A percentile compares a stretch with the other conserved stretches of the same genome.
phyloP scores from a whole-genome alignment of 352 stramenopile genomes.

The Phytophthora pistaciae region DNA sequence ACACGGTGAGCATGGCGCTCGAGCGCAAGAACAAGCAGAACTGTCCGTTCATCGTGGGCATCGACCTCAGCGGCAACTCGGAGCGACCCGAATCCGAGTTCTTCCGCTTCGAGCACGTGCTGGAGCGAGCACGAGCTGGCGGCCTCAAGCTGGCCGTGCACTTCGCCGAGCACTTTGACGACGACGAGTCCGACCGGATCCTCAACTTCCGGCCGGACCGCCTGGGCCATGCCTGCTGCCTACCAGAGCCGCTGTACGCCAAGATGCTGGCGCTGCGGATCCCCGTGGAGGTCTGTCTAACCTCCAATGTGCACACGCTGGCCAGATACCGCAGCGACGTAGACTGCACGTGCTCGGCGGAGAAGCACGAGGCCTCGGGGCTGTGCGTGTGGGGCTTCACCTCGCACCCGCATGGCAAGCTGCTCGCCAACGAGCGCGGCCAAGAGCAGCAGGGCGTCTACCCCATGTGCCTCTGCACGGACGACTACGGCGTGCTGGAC shows the following conservation, averaged over 20 bases:
- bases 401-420: slow-evolving; percentile 81
- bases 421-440: slow-evolving; percentile 50
- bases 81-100: slow-evolving; percentile 85
- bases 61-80: slow-evolving; percentile 90
- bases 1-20: slow-evolving; percentile 70
- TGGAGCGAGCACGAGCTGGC: slow-evolving; percentile 72
- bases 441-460: slow-evolving; percentile 48
- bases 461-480: slow-evolving; percentile 93
- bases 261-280: slow-evolving; percentile 78
- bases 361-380: slow-evolving; percentile 45
- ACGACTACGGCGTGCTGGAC: slow-evolving; percentile 94
- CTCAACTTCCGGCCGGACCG: slow-evolving; percentile 92
- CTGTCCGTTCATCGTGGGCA: slow-evolving; percentile 75
- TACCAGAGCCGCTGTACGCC: slow-evolving; percentile 77
- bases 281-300: slow-evolving; percentile 94
- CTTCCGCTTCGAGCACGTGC: slow-evolving; percentile 77
- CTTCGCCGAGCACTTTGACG: slow-evolving; percentile 93
- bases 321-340: slow-evolving; percentile 68
- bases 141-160: slow-evolving; percentile 92
- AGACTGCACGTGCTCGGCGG: slow-evolving; percentile 35
- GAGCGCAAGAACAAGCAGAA: slow-evolving; percentile 52
- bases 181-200: slow-evolving; percentile 82
- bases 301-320: slow-evolving; percentile 95
- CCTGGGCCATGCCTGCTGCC: slow-evolving; percentile 91
- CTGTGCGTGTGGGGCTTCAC: slow-evolving; percentile 76